Evolutionary conservation across 441 rosid species (phyloP).

Genomic region (Corymbia calophylla): DNA sequence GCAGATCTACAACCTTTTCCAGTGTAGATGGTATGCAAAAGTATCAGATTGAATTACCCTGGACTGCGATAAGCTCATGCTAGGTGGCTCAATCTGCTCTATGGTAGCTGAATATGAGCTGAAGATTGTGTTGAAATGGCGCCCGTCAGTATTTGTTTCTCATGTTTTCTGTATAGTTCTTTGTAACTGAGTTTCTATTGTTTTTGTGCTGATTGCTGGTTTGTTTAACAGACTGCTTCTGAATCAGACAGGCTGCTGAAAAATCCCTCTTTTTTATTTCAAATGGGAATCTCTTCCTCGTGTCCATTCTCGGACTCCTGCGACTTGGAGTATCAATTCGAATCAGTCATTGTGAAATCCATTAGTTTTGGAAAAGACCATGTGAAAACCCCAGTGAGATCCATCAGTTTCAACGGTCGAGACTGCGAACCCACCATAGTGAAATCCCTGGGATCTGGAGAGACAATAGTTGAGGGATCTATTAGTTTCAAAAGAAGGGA

Average conservation of each 20-base stretch:
- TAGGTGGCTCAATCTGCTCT: not conserved
- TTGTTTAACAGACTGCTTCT: not conserved
- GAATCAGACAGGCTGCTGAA: not conserved
- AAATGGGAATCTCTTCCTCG: conserved; percentile 5
- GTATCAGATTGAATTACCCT: not conserved
- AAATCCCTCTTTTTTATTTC: not conserved
- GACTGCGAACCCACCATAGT: not conserved
- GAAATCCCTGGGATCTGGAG: conserved; percentile 5
- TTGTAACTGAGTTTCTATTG: not conserved
- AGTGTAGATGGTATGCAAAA: not conserved
- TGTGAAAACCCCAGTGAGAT: not conserved
- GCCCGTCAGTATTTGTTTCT: not conserved
- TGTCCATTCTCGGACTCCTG: conserved; percentile 1
- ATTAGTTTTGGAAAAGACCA: not conserved
- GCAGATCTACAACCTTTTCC: not conserved
- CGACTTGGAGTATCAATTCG: conserved; percentile 3
- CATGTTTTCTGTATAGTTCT: not conserved
- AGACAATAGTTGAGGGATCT: not conserved
- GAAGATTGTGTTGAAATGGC: not conserved
- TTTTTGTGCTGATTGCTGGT: not conserved
- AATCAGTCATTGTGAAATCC: conserved; percentile 4
- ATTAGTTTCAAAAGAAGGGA: not conserved
- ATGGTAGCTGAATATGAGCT: not conserved
- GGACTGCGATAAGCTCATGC: not conserved
- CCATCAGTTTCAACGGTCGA: conserved; percentile 1